phyloP scores from a whole-genome alignment of 139 green algal genomes.

The Tetradesmus obliquus region DNA sequence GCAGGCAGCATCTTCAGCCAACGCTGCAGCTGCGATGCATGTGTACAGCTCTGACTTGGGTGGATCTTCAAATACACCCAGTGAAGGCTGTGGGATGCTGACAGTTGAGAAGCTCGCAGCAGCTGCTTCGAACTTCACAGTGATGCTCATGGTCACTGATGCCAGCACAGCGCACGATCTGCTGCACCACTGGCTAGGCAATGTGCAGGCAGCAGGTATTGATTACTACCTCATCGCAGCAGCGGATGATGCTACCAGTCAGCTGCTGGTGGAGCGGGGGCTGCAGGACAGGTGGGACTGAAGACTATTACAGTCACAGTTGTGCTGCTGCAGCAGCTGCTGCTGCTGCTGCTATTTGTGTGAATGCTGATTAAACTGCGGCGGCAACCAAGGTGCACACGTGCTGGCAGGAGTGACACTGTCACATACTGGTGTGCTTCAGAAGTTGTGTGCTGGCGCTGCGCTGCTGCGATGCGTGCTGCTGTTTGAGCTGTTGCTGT shows the following conservation, averaged over 20 bases:
- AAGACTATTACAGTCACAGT: background rate
- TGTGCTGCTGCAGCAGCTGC: background rate
- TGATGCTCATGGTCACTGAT: constrained; percentile 24
- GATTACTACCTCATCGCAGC: constrained; percentile 12
- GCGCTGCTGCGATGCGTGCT: too few species aligned
- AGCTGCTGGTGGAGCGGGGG: background rate
- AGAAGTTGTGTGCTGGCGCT: background rate
- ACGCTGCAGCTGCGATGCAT: background rate
- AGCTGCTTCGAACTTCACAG: background rate
- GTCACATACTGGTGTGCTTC: too few species aligned
- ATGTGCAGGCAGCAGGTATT: constrained; percentile 5
- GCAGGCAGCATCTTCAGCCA: background rate
- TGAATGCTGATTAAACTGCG: too few species aligned
- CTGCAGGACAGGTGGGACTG: background rate
- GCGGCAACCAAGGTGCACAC: too few species aligned
- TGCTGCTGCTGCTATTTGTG: too few species aligned
- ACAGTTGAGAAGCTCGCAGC: constrained; percentile 1
- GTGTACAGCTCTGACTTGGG: background rate
- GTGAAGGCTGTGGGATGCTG: background rate
- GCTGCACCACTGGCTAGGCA: constrained; percentile 30
- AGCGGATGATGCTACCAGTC: constrained; percentile 1
- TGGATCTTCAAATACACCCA: background rate
- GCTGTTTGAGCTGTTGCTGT: background rate
- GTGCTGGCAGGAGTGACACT: too few species aligned
- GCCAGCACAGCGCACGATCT: background rate